A percentile compares a stretch with the other conserved stretches of the same genome.
These are phyloP conservation scores for Tulasnella sp. DNA, from an alignment of 768 basidiomycete genomes.

Conservation along the genomic window DNA sequence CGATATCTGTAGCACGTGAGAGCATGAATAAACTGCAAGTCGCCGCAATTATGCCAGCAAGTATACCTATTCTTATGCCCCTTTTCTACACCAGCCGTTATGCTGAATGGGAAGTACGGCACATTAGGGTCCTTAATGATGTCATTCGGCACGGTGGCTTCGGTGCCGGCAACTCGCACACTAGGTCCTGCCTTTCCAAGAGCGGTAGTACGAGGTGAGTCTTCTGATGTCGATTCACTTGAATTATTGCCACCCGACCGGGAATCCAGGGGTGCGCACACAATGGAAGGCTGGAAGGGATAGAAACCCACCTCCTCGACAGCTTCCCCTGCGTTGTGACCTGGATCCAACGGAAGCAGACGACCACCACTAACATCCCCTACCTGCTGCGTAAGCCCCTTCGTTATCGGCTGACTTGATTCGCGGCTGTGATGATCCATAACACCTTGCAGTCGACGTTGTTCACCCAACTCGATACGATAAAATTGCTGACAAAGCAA, in stretches of 20 bases:
- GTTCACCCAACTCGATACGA: conserved; percentile 82
- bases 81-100: conserved; percentile 91
- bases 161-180: not conserved
- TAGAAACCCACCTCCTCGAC: too few species aligned
- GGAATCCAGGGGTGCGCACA: too few species aligned
- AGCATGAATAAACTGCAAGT: not conserved
- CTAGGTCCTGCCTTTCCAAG: not conserved
- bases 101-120: conserved; percentile 68
- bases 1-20: conserved; percentile 48
- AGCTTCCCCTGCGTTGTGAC: too few species aligned
- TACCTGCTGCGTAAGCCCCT: too few species aligned
- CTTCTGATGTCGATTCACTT: not conserved
- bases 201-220: not conserved
- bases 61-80: conserved; percentile 80
- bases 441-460: conserved; percentile 72
- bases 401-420: not conserved
- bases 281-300: too few species aligned
- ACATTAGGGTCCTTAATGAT: not conserved
- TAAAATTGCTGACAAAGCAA: conserved; percentile 53
- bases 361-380: too few species aligned
- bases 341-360: too few species aligned
- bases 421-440: conserved; percentile 79
- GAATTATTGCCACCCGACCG: too few species aligned
- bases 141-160: not conserved
- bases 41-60: not conserved